Percentiles rank a stretch among this genome's conserved stretches.
Conservation (phyloP, 495 filamentous ascomycete genomes). For the Aspergillus olivimuriae region DNA sequence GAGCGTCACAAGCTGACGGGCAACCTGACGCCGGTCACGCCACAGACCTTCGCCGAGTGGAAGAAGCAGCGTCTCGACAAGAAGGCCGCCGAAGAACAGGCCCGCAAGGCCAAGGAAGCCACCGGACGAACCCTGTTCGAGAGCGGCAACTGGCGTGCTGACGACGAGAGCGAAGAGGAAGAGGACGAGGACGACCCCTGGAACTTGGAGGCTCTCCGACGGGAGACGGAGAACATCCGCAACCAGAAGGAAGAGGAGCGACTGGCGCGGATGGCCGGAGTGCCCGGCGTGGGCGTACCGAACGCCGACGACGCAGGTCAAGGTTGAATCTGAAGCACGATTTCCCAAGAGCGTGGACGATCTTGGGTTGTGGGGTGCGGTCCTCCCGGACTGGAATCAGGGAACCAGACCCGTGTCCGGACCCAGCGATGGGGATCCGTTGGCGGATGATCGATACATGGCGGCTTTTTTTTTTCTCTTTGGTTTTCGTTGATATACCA, state of each 20-base stretch:
- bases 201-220: conserved; percentile 70
- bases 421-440: conserved; percentile 20
- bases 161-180: conserved; percentile 56
- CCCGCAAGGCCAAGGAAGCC: conserved; percentile 82
- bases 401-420: conserved; percentile 17
- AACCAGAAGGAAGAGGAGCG: conserved; percentile 41
- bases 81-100: conserved; percentile 89
- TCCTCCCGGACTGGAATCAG: conserved; percentile 19
- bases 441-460: conserved; percentile 18
- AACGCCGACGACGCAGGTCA: no score
- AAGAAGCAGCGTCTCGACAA: conserved; percentile 91
- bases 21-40: conserved; percentile 83
- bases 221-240: conserved; percentile 60
- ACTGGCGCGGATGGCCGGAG: conserved; percentile 31
- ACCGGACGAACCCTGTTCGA: conserved; percentile 95
- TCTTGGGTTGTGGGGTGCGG: conserved; percentile 27
- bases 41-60: conserved; percentile 89
- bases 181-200: conserved; percentile 55
- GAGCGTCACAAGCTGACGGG: conserved; percentile 92
- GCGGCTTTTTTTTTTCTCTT: conserved; percentile 4
- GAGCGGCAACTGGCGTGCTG: conserved; percentile 81
- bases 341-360: conserved; percentile 17
- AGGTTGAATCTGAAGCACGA: conserved; percentile 21
- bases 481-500: conserved; percentile 4
- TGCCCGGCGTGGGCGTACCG: no score